Base-by-base conservation (phyloP, 2,329 filamentous ascomycete genomes). In the Metarhizium brunneum region DNA sequence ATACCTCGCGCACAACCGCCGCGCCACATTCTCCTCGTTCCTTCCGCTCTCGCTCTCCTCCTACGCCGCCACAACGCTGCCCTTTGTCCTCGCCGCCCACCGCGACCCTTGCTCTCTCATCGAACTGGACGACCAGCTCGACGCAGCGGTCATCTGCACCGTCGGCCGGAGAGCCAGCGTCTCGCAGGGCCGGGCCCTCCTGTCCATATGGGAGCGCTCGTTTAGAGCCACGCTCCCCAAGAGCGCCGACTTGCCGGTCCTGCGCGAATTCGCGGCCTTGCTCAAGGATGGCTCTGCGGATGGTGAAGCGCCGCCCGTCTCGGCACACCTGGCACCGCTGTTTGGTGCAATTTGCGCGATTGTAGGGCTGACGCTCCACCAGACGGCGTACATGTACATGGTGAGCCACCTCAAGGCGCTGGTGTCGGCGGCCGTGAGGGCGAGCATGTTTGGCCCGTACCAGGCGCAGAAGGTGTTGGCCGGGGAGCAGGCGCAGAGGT, bases 381-480 rank as follows among this genome's bases (percentile, higher is more conserved):
- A 90, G 67, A 77, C 87, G 25, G 84, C 85, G 1, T 90, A 91
- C 67, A 74, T 92, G 30, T 92, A 90, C 68, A 72, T 92, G 67
- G 78, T 92, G 60, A 82, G 84, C 58, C 89, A 92, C 69, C 84
- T 86, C 56, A 88, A 90, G 68, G 87, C 88, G 0, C 72, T 92
- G 54, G 76, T 90, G 51, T 89, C 85, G 47, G 89, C 89, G 1
- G 89, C 85, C 0, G 88, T 94, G 59, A 75, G 89, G 54, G 86
- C 88, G 25, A 87, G 86, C 64, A 80, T 91, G 61, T 84, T 92
- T 70, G 89, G 89, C 0, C 89, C 89, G 6, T 94, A 90, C 67
- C 86, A 90, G 68, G 86, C 86, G 56, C 89, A 94, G 67, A 82
- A 80, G 59, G 73, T 91, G 32, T 74, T 94, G 51, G 88, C 87